Percentiles rank a stretch among this genome's conserved stretches.
phyloP scores from a whole-genome alignment of 306 rosid genomes.

The Begonia masoniana region DNA sequence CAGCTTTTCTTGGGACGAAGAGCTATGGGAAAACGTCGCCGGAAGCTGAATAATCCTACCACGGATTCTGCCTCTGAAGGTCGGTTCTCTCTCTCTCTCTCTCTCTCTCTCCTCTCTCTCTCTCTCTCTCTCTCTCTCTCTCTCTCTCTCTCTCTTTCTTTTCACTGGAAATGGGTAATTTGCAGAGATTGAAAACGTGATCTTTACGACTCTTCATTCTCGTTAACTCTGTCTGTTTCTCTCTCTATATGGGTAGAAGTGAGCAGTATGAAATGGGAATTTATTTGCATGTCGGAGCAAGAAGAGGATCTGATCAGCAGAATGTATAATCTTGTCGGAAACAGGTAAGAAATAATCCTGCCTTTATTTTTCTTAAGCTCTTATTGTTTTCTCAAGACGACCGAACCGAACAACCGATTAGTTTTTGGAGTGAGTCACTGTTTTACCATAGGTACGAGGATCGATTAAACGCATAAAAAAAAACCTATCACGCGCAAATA shows the following conservation, averaged over 20 bases:
- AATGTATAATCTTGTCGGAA: conserved; percentile 16
- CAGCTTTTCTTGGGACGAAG: background rate
- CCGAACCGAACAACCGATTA: too few relatives aligned
- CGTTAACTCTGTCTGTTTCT: background rate
- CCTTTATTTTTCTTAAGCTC: too few relatives aligned
- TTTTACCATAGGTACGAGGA: too few relatives aligned
- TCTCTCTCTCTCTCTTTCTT: too few relatives aligned
- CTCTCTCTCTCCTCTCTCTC: too few relatives aligned
- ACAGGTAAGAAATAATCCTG: conserved; percentile 1
- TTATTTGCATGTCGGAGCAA: conserved; percentile 14
- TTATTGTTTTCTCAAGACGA: too few relatives aligned
- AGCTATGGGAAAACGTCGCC: conserved; percentile 7
- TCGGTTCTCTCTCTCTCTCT: too few relatives aligned
- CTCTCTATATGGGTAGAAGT: conserved; percentile 6
- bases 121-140: too few relatives aligned
- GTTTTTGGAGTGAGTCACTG: too few relatives aligned
- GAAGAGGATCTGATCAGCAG: conserved; percentile 17
- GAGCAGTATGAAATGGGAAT: conserved; percentile 12
- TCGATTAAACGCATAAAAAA: too few relatives aligned
- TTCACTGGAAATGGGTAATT: too few relatives aligned
- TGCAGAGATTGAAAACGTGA: conserved; percentile 3
- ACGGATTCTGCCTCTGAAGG: background rate
- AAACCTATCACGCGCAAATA: too few relatives aligned
- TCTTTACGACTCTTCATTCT: background rate
- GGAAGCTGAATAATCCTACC: conserved; percentile 3